Conservation (phyloP, 495 filamentous ascomycete species). For the Aspergillus leporis region DNA sequence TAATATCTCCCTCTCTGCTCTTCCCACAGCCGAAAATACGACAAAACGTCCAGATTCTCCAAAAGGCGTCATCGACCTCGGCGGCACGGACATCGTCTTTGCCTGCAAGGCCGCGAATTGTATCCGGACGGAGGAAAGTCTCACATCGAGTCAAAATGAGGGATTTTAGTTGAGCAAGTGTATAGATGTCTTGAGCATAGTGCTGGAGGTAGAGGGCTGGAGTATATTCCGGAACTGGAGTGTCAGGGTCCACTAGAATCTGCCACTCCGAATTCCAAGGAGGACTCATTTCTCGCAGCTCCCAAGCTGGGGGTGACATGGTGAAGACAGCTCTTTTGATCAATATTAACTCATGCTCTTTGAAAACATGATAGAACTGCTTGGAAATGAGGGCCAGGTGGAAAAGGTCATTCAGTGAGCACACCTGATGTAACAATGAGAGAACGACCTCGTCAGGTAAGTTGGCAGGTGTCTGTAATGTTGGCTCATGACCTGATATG, state of each 20-base stretch:
- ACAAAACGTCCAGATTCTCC: constrained; percentile 72
- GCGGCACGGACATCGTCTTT: constrained; percentile 48
- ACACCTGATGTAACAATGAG: constrained; percentile 49
- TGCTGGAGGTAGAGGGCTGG: constrained; percentile 56
- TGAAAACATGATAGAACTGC: constrained; percentile 62
- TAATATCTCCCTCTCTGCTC: constrained; percentile 59
- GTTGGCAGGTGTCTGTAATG: constrained; percentile 34
- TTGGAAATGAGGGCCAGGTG: constrained; percentile 54
- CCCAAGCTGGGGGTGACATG: constrained; percentile 65
- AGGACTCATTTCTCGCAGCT: constrained; percentile 63
- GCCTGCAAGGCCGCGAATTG: constrained; percentile 55
- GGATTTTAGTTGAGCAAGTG: constrained; percentile 58
- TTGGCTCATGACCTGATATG: constrained; percentile 11
- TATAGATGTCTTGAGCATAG: constrained; percentile 58
- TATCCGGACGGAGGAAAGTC: constrained; percentile 59
- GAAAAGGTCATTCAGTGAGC: constrained; percentile 59
- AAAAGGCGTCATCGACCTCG: constrained; percentile 65
- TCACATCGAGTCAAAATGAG: constrained; percentile 60
- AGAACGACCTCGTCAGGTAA: constrained; percentile 52
- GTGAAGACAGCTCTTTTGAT: constrained; percentile 55
- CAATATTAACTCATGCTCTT: constrained; percentile 56
- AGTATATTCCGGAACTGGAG: constrained; percentile 57
- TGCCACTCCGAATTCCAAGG: constrained; percentile 52
- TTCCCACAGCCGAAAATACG: constrained; percentile 63
- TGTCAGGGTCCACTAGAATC: constrained; percentile 41